Base-by-base conservation (phyloP, 306 rosid species). In the Citrullus mucosospermus region DNA sequence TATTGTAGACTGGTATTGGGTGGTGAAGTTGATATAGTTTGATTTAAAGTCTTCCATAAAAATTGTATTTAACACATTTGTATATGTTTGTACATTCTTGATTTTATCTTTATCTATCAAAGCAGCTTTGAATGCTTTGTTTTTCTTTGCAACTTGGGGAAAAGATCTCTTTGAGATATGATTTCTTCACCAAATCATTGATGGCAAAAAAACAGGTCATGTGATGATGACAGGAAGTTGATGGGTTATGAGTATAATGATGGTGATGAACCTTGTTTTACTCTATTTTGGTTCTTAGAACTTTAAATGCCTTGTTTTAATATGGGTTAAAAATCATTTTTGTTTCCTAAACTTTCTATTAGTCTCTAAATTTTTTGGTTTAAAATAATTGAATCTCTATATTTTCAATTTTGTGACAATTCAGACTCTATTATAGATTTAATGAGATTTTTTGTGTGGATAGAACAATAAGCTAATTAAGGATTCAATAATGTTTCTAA, bases 1-100 rank as follows among this genome's bases (percentile, higher is more conserved):
- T 88, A 70, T 82, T 77, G 84, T 81, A 51, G 53, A 89, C 84
- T 83, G 94, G 90, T 78, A 84, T 41, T 41, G 81, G 81, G 39
- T 57, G 77, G 88, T 85, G 90, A 89, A 92, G 94, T 82, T 88
- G 85, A 82, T 84, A 36, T 82, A 80, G 82, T 80, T 80, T 74
- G 73, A 74, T 66, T 81, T 70, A 32, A 68, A 56, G 79, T 80
- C 79, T 84, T 82, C 54, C 78, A 53, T 86, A 79, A 85, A 46
- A 50, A 84, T 86, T 92, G 90, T 86, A 86, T 87, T 53, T 84
- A 88, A 61, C 84, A 75, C 86, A 87, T 89, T 83, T 92, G 97
- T 92, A 93, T 78, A 93, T 86, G 89, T 78, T 55, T 90, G 97
- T 93, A 92, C 80, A 94, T 94, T 89, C 86, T 81, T 69, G 76